phyloP scores from a whole-genome alignment of 768 basidiomycete genomes.

The Boletellus ananiceps region DNA sequence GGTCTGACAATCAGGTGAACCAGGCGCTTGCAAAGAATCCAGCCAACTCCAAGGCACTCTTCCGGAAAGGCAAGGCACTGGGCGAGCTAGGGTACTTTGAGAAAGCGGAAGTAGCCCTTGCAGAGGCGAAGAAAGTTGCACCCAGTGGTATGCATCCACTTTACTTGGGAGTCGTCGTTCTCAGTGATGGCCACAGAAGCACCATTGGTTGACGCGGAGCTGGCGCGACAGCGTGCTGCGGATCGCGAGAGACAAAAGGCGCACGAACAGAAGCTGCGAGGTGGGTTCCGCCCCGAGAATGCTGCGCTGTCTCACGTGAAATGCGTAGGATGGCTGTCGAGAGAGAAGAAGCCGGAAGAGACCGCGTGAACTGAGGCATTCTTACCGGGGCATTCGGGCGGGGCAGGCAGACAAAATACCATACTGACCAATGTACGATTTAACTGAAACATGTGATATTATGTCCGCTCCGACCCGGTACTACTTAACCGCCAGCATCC shows the following conservation, averaged over 20 bases:
- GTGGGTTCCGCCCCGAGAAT: constrained; percentile 30
- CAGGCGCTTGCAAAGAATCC: constrained; percentile 75
- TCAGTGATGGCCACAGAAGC: constrained; percentile 41
- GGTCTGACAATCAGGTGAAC: not conserved
- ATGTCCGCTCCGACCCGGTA: not conserved
- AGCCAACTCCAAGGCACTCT: constrained; percentile 73
- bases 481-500: not conserved
- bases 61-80: constrained; percentile 75
- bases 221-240: constrained; percentile 51
- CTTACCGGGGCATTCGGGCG: not conserved
- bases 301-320: constrained; percentile 1
- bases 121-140: constrained; percentile 61
- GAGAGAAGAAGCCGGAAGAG: constrained; percentile 26
- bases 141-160: constrained; percentile 43
- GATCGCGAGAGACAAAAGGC: constrained; percentile 66
- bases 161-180: not conserved
- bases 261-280: constrained; percentile 71
- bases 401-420: constrained; percentile 17
- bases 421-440: not conserved
- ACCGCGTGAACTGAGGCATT: constrained; percentile 2
- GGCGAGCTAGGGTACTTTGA: constrained; percentile 75
- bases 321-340: constrained; percentile 29
- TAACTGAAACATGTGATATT: too few species aligned
- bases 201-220: constrained; percentile 56
- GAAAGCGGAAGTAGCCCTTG: constrained; percentile 60